Evolutionary conservation across 176 grass and related monocot species (phyloP).

Genomic region (Pontederia crassipes): DNA sequence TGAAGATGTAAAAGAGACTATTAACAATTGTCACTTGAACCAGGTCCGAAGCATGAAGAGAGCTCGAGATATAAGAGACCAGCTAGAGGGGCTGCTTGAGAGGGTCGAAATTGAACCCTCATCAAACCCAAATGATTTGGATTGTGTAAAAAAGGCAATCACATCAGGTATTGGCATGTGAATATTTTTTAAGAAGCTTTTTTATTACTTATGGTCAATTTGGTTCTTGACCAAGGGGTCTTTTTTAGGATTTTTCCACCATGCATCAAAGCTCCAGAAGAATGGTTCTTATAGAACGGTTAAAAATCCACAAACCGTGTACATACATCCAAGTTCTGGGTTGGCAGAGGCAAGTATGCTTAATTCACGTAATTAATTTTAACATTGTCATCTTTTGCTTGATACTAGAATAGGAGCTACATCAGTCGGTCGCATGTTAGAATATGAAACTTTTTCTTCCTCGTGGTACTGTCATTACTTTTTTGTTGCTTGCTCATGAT

Average conservation of each 20-base stretch:
- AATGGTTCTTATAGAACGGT: slow-evolving; percentile 78
- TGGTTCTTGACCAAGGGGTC: background rate
- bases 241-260: slow-evolving; percentile 80
- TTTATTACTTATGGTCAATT: slow-evolving; percentile 2
- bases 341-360: slow-evolving; percentile 52
- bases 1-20: no score
- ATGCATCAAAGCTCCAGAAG: slow-evolving; percentile 81
- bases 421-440: no score
- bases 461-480: no score
- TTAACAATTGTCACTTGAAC: background rate
- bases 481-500: no score
- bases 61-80: slow-evolving; percentile 82
- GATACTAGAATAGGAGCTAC: no score
- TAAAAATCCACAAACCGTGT: slow-evolving; percentile 81
- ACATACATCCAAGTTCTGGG: slow-evolving; percentile 86
- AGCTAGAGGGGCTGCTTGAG: slow-evolving; percentile 83
- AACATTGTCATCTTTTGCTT: no score
- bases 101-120: slow-evolving; percentile 89
- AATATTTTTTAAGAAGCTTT: background rate
- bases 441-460: no score
- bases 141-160: slow-evolving; percentile 75
- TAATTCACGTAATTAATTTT: no score
- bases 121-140: slow-evolving; percentile 59
- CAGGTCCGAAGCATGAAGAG: slow-evolving; percentile 94
- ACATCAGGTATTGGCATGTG: slow-evolving; percentile 52